A percentile compares a stretch with the other conserved stretches of the same genome.
phyloP scores from a whole-genome alignment of 768 basidiomycete species.

The Hebeloma cylindrosporum region DNA sequence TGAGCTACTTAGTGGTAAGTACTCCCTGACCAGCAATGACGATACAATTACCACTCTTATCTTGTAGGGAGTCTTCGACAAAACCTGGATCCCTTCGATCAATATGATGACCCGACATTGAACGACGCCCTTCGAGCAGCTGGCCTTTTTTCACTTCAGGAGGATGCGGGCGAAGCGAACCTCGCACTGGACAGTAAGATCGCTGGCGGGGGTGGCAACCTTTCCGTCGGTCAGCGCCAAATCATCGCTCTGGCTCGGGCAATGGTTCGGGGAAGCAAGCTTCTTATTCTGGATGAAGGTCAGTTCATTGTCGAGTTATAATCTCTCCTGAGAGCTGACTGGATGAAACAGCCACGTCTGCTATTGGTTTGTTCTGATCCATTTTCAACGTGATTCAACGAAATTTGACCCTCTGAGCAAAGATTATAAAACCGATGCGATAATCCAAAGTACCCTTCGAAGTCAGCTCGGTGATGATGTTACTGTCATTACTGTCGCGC shows the following conservation, averaged over 20 bases:
- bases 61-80: slow-evolving; percentile 54
- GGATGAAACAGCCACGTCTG: slow-evolving; percentile 38
- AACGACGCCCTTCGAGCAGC: slow-evolving; percentile 41
- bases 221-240: slow-evolving; percentile 76
- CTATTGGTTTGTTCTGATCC: slow-evolving; percentile 51
- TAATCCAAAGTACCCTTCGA: slow-evolving; percentile 69
- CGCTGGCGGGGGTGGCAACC: slow-evolving; percentile 60
- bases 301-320: slow-evolving; percentile 11
- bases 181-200: slow-evolving; percentile 45
- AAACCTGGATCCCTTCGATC: slow-evolving; percentile 64
- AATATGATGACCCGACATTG: slow-evolving; percentile 48
- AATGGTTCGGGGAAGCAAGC: slow-evolving; percentile 54
- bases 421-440: slow-evolving; percentile 63
- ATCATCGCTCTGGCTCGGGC: slow-evolving; percentile 66
- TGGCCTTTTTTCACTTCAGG: slow-evolving; percentile 39
- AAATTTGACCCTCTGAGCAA: neutral
- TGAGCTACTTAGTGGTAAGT: slow-evolving; percentile 17
- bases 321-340: slow-evolving; percentile 25
- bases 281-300: slow-evolving; percentile 66
- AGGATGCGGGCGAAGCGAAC: slow-evolving; percentile 45
- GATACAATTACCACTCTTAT: neutral
- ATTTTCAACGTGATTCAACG: slow-evolving; percentile 38
- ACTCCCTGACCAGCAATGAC: neutral
- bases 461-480: slow-evolving; percentile 59
- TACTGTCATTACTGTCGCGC: slow-evolving; percentile 65